Base-by-base conservation (phyloP, 2,329 filamentous ascomycete species). In the Fusarium proliferatum region DNA sequence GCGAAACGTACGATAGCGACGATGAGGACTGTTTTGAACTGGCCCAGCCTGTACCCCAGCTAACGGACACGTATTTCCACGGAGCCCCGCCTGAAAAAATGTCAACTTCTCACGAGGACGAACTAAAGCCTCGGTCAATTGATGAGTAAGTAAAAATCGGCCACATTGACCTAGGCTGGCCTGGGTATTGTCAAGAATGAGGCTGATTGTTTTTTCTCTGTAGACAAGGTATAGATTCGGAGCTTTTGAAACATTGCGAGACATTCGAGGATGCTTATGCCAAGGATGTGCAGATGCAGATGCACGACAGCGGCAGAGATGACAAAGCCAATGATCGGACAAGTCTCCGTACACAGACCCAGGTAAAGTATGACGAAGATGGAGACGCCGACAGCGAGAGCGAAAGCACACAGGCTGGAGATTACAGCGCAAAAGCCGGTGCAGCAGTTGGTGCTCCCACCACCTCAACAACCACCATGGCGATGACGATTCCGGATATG, bases 1-100 rank as follows among this genome's bases (percentile, higher is more conserved):
- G 71, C 66, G 74, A 78, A 60, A 74, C 61, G 39, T 74, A 76
- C 58, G 62, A 74, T n/a, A 77, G 79, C 28, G 82, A 81, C 46
- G 85, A 83, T 51, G 87, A 86, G 42, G 87, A 66, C 88, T 57
- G 86, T 85, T 28, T 90, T 91, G 71, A 89, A 91, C 68, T 89
- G 91, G 80, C 86, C 82, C 15, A 91, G 88, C 2, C 81, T 91
- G 33, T 91, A 88, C 88, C 83, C 86, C 5, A 85, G 86, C 62
- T 79, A 86, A 55, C 67, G 55, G 80, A 90, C 9, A 87, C 88
- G 7, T 87, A 88, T 69, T 55, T 74, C 64, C 75, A 65, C 38
- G 68, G 46, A 56, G 58, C 72, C 71, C 70, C 65, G 46, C 61
- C 42, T 68, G 45, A 67, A 56, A 63, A 71, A 75, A 67, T 66